phyloP scores from a whole-genome alignment of 331 rosid species.

The Ulmus americana region DNA sequence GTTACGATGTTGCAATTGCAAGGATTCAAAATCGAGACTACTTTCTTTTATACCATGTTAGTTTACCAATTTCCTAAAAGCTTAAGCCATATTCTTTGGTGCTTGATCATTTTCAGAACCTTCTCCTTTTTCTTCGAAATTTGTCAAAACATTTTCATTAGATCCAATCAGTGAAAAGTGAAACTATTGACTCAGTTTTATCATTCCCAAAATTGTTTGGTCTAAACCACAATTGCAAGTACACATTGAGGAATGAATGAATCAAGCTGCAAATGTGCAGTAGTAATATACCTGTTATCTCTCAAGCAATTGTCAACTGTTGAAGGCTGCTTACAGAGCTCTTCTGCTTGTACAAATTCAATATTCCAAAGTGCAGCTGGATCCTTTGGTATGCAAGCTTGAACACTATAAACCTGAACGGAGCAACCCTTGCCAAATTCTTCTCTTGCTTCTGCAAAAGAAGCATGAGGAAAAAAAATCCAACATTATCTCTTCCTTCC shows the following conservation, averaged over 20 bases:
- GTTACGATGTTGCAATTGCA: neutral
- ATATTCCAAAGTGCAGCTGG: constrained; percentile 84
- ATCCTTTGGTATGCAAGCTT: constrained; percentile 86
- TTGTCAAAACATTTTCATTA: neutral
- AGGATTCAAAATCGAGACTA: neutral
- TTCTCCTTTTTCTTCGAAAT: neutral
- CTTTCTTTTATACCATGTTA: no score
- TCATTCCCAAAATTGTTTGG: neutral
- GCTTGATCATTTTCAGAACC: neutral
- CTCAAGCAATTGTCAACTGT: constrained; percentile 69
- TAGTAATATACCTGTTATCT: constrained; percentile 61
- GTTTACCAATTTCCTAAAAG: no score
- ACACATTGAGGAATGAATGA: neutral
- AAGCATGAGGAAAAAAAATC: constrained; percentile 4
- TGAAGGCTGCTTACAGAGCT: constrained; percentile 74
- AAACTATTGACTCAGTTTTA: neutral
- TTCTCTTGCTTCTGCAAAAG: constrained; percentile 71
- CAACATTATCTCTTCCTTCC: constrained; percentile 17
- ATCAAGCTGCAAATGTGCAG: neutral
- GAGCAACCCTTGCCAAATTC: constrained; percentile 84
- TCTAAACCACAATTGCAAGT: neutral
- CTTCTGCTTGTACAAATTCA: constrained; percentile 90
- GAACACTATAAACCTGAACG: constrained; percentile 86
- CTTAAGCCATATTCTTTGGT: no score
- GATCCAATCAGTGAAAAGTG: neutral